Base-by-base conservation (phyloP, 164 flowering plant genomes). In the Paratinospora sagittata region DNA sequence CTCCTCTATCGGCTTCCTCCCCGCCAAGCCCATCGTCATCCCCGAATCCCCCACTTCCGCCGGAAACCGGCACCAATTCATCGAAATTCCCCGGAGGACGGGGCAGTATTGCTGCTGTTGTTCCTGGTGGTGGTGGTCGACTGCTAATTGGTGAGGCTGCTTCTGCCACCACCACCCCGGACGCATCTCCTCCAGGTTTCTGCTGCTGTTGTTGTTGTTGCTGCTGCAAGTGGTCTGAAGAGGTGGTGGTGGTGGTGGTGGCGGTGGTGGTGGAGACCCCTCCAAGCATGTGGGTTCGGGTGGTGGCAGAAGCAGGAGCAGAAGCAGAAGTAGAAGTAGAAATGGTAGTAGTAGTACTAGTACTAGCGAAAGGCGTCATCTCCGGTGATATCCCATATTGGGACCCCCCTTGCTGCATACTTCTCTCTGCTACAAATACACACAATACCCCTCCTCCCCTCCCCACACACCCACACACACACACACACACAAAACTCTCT, bases 331-430 rank as follows among this genome's bases (percentile, higher is more conserved):
- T 1, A 33, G 39, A 23, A 27, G 33, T 10, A 7, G 69, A n/a
- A 52, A 21, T 21, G 19, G 57, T 17, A 49, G 57, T 19, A 49
- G n/a, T 6, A 70, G 52, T 58, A 12, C 68, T 68, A 57, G 78
- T 34, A 13, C 71, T 17, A 55, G 74, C 23, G 74, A 71, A 65
- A 49, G 76, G 63, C 33, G 78, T 52, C 78, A 76, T 78, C 70
- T 82, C 81, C 60, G 80, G 72, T 45, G 84, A 43, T 69, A 81
- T 77, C 47, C 78, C 79, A 60, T 76, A 81, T 73, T 75, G 84
- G 71, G 87, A 71, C 75, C 85, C 86, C 60, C 83, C 80, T 73
- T 78, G 83, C 75, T 81, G 81, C 88, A 80, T 82, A 61, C 66
- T 61, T 45, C 60, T 27, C 41, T 34, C 0, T 17, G n/a, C n/a